Conservation (phyloP, 352 stramenopile genomes). For the Globisporangium ultimum region DNA sequence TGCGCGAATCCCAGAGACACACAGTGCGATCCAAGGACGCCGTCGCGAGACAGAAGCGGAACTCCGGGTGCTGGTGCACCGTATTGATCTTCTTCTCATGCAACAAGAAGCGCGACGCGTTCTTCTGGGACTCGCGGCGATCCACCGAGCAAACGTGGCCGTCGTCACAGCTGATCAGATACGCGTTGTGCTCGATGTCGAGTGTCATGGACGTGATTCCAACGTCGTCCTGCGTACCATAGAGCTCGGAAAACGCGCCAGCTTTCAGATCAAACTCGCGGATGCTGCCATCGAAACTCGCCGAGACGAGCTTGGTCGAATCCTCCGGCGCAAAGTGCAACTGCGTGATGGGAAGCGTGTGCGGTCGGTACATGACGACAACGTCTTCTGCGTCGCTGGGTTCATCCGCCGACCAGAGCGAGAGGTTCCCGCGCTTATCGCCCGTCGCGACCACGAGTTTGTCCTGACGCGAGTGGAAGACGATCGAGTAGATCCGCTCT, state of each 20-base stretch:
- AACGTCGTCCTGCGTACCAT: slow-evolving; percentile 34
- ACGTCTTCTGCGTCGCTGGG: slow-evolving; percentile 17
- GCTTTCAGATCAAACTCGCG: slow-evolving; percentile 65
- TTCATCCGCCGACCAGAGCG: slow-evolving; percentile 54
- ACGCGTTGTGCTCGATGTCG: slow-evolving; percentile 11
- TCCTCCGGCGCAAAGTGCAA: slow-evolving; percentile 52
- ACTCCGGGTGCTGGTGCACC: slow-evolving; percentile 62
- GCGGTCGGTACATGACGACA: slow-evolving; percentile 65
- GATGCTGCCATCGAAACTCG: slow-evolving; percentile 70
- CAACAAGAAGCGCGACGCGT: slow-evolving; percentile 34
- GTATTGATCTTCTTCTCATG: slow-evolving; percentile 89
- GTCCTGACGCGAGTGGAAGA: slow-evolving; percentile 65
- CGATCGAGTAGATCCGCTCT: slow-evolving; percentile 75
- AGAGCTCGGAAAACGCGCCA: slow-evolving; percentile 50
- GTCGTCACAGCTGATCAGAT: slow-evolving; percentile 63
- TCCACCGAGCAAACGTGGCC: slow-evolving; percentile 58
- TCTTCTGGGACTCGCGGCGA: slow-evolving; percentile 25
- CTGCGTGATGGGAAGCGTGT: slow-evolving; percentile 60
- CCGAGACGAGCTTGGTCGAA: slow-evolving; percentile 53
- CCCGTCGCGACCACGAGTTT: slow-evolving; percentile 60
- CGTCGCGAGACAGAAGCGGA: slow-evolving; percentile 64
- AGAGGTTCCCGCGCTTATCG: slow-evolving; percentile 74
- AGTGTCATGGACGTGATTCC: slow-evolving; percentile 61
- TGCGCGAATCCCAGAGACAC: slow-evolving; percentile 76
- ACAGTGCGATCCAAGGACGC: slow-evolving; percentile 79